Percentiles rank a stretch among this genome's conserved stretches.
These are phyloP conservation scores for Naematelia encephala DNA, from an alignment of 768 basidiomycete genomes.

Conservation along the genomic window DNA sequence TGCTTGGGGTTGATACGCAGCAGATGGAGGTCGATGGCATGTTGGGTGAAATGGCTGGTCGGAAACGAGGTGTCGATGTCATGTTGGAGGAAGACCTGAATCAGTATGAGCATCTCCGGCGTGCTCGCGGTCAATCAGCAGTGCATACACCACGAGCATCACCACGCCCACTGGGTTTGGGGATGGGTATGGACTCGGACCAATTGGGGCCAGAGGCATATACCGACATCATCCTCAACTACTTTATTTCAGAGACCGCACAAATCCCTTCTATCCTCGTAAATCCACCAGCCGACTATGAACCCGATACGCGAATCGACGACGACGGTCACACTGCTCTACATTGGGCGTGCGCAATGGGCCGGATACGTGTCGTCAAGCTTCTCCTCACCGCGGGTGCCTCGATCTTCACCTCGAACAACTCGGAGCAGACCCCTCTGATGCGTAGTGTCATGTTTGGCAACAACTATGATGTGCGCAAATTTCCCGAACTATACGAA, in stretches of 20 bases:
- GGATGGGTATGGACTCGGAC: conserved; percentile 17
- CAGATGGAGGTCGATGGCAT: conserved; percentile 35
- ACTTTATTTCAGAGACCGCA: conserved; percentile 95
- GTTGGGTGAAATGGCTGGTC: conserved; percentile 13
- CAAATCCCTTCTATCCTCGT: conserved; percentile 84
- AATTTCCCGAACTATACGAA: conserved; percentile 96
- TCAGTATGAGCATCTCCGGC: conserved; percentile 27
- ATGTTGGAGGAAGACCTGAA: conserved; percentile 38
- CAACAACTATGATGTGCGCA: conserved; percentile 98
- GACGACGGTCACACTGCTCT: conserved; percentile 96
- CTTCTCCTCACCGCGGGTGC: conserved; percentile 88
- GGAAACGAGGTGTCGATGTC: conserved; percentile 33
- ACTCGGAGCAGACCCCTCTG: conserved; percentile 89
- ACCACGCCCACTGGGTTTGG: conserved; percentile 21
- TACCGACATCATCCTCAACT: conserved; percentile 93
- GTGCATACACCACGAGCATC: conserved; percentile 36
- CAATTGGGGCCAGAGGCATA: conserved; percentile 56
- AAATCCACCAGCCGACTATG: conserved; percentile 82
- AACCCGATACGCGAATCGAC: conserved; percentile 93
- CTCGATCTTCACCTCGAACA: conserved; percentile 95
- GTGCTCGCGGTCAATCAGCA: conserved; percentile 29
- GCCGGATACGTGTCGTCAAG: conserved; percentile 91
- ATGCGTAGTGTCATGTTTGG: conserved; percentile 99
- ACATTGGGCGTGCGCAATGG: conserved; percentile 99
- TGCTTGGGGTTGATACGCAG: conserved; percentile 6